Evolutionary conservation across 768 basidiomycete species (phyloP).

Genomic region (Leccinum uliginosum): DNA sequence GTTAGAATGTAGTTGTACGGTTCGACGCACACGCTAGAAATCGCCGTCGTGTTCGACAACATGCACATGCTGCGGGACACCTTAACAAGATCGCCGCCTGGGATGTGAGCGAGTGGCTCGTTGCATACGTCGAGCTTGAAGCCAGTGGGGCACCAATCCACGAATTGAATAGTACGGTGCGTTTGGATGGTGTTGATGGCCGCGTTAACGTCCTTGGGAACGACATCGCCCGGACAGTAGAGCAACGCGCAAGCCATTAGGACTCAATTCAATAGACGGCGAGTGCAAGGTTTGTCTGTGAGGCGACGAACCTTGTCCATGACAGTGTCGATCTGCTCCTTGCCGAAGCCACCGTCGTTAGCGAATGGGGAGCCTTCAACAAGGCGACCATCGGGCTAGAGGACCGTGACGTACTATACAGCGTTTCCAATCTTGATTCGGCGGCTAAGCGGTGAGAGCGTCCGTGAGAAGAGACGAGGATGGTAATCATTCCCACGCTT

Average conservation of each 20-base stretch:
- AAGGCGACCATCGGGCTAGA: conserved; percentile 91
- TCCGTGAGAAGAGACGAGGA: conserved; percentile 45
- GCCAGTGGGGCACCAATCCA: conserved; percentile 77
- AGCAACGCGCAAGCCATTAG: conserved; percentile 66
- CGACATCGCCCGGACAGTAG: conserved; percentile 75
- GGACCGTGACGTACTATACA: conserved; percentile 83
- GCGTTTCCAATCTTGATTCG: conserved; percentile 99
- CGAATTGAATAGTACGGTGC: conserved; percentile 74
- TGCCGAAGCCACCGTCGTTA: conserved; percentile 91
- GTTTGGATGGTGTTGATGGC: conserved; percentile 74
- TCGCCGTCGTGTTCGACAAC: conserved; percentile 72
- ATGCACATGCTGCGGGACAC: conserved; percentile 74
- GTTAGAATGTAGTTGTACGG: too few species aligned
- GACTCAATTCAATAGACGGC: conserved; percentile 2
- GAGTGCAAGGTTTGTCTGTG: conserved; percentile 60
- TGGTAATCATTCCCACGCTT: conserved; percentile 28
- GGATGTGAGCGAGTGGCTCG: conserved; percentile 70
- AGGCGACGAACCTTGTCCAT: conserved; percentile 95
- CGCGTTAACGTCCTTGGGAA: conserved; percentile 74
- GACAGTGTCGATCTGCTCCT: conserved; percentile 94
- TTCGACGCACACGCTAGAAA: conserved; percentile 72
- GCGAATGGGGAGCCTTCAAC: conserved; percentile 69
- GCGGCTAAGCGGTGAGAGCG: too few species aligned
- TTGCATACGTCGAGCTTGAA: conserved; percentile 80
- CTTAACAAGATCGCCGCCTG: conserved; percentile 73